A percentile compares a stretch with the other conserved stretches of the same genome.
Conservation (phyloP, 1,284 basidiomycete genomes). For the Austroboletus niveus region DNA sequence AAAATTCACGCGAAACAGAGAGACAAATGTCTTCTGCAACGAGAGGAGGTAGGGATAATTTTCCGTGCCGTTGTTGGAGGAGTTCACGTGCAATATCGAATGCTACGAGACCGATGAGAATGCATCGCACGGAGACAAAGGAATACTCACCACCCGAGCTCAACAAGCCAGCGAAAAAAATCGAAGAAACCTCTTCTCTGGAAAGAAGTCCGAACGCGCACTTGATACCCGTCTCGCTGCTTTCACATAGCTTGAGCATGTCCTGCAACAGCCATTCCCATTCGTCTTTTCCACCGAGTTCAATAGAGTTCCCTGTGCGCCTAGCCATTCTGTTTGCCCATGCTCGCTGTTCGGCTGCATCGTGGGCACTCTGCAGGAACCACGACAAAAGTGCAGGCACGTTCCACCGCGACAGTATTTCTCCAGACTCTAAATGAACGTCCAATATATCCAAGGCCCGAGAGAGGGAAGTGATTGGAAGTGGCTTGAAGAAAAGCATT, state of each 20-base stretch:
- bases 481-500: constrained; percentile 76
- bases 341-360: constrained; percentile 71
- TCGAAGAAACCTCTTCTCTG: constrained; percentile 66
- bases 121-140: constrained; percentile 3
- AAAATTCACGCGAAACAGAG: constrained; percentile 80
- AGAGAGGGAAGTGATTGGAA: constrained; percentile 72
- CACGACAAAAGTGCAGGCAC: constrained; percentile 78
- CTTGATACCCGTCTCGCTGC: constrained; percentile 57
- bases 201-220: constrained; percentile 80
- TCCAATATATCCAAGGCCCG: constrained; percentile 86
- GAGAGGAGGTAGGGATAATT: constrained; percentile 49
- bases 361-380: constrained; percentile 76
- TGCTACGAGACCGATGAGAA: constrained; percentile 45
- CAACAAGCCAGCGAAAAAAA: constrained; percentile 83
- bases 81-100: constrained; percentile 76
- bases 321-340: constrained; percentile 87
- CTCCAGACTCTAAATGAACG: constrained; percentile 90
- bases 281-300: constrained; percentile 62
- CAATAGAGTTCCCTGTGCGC: constrained; percentile 58
- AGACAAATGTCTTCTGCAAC: constrained; percentile 79
- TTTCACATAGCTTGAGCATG: constrained; percentile 79
- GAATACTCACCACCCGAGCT: constrained; percentile 80
- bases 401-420: constrained; percentile 85
- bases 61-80: constrained; percentile 52
- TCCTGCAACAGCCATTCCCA: constrained; percentile 88